phyloP scores from a whole-genome alignment of 768 basidiomycete species.

The Tylopilus rubrobrunneus region DNA sequence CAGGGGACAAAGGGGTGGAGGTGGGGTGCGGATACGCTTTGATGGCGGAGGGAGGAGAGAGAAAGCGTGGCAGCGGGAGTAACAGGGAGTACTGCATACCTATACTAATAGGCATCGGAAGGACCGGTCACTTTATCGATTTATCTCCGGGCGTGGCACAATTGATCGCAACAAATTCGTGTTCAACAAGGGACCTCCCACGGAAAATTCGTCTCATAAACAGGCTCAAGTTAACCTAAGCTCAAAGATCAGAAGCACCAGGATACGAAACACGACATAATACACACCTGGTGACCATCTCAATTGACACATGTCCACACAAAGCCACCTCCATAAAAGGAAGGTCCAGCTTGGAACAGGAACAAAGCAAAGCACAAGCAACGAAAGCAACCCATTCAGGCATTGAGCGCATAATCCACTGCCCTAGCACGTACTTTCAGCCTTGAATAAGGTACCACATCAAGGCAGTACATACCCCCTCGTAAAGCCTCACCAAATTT shows the following conservation, averaged over 20 bases:
- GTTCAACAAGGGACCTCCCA: neutral
- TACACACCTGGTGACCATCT: neutral
- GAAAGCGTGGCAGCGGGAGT: neutral
- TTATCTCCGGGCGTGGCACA: slow-evolving; percentile 10
- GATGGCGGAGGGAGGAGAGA: neutral
- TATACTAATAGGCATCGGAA: slow-evolving; percentile 16
- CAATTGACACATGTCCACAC: neutral
- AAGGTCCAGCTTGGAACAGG: neutral
- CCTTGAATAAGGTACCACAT: neutral
- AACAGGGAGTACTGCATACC: slow-evolving; percentile 12
- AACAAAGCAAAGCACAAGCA: neutral
- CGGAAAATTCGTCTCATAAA: neutral
- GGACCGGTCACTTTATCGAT: neutral
- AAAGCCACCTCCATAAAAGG: neutral
- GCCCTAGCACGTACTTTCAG: neutral
- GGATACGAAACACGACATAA: neutral
- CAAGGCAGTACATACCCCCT: neutral
- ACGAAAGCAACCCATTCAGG: neutral
- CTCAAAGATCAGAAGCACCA: neutral
- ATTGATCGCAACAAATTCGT: slow-evolving; percentile 9
- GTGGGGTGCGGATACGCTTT: slow-evolving; percentile 2
- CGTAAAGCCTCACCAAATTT: neutral
- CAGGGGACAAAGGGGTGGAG: slow-evolving; percentile 19
- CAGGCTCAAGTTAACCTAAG: neutral
- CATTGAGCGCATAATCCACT: neutral